Evolutionary conservation across 208 protist genomes (phyloP), one percentile per base, ranked within the genome.

Genomic region (Trypanosoma brucei): DNA sequence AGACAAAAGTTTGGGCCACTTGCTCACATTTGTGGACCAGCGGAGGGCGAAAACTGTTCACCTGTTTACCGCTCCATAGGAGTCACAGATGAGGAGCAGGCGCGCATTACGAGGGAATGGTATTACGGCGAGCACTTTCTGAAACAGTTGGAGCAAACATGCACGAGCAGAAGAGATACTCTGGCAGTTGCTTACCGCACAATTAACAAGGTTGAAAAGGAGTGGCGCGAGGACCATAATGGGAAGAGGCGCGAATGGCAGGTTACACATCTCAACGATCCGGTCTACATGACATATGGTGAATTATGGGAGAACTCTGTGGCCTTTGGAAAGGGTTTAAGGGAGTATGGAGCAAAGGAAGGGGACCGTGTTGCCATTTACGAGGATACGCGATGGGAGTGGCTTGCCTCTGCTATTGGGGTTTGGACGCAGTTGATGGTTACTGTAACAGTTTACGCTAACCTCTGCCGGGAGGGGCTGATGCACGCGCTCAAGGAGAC

Each of bases 321-420:
- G 31, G 56, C 59, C 59, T 81, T 93, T 69, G 72, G 81, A 35
- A 69, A 74, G n/a, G 83, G 84, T 5, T 66, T 94, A 3, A 57
- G 51, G 22, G 60, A 73, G 40, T 70, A 88, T 30, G 82, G 83
- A 42, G 49, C 84, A 11, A 30, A 59, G 13, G 59, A 53, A 4
- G 57, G 80, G 37, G 40, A 55, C 34, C 72, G 63, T 67, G 73
- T 94, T 2, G 79, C 76, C 40, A 86, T 94, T 51, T 92, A 90
- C 75, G 72, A 87, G 37, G 84, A 94, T 31, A 88, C 84, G 2
- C 84, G 88, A 46, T 87, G 83, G 70, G 82, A 92, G 72, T 94
- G 84, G 84, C 72, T 92, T 55, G 68, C 72, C 5, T 76, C 71
- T 9, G 72, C 82, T 13, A 83, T 89, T 68, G 87, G 70, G 42